A percentile compares a stretch with the other conserved stretches of the same genome.
These are phyloP conservation scores for Zizania palustris DNA, from an alignment of 202 grass and related monocot species.

Conservation along the genomic window DNA sequence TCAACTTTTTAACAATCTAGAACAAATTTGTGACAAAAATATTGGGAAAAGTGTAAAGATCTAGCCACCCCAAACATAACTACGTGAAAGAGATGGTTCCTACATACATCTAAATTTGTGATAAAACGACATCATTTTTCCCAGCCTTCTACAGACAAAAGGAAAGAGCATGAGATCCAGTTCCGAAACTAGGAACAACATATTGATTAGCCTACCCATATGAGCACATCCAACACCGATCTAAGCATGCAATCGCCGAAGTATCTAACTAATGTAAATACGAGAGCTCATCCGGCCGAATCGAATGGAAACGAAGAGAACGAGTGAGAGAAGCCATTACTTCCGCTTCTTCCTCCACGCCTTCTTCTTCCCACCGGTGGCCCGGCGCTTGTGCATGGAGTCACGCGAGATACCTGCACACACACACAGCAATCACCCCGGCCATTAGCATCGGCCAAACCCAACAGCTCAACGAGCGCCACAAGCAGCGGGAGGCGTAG, in stretches of 20 bases:
- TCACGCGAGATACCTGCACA: conserved; percentile 74
- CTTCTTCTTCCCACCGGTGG: conserved; percentile 70
- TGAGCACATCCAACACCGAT: not conserved
- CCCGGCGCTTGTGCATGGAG: conserved; percentile 75
- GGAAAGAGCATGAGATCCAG: not conserved
- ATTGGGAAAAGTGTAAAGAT: no score
- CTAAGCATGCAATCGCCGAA: not conserved
- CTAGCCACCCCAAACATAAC: not conserved
- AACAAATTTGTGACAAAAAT: no score
- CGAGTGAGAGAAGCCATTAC: conserved; percentile 14
- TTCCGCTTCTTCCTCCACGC: conserved; percentile 91
- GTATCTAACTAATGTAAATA: not conserved
- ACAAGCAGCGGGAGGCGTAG: not conserved
- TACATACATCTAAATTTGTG: not conserved
- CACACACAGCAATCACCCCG: not conserved
- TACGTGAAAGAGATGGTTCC: not conserved
- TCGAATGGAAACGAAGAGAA: not conserved
- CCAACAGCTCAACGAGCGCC: not conserved
- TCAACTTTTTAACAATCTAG: not conserved
- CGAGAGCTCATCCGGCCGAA: not conserved
- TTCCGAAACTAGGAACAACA: no score
- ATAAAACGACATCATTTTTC: not conserved
- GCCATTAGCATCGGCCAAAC: conserved; percentile 23
- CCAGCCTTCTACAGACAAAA: not conserved
- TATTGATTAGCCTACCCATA: no score